phyloP scores from a whole-genome alignment of 441 rosid genomes.

The Pelargonium cotyledonis region DNA sequence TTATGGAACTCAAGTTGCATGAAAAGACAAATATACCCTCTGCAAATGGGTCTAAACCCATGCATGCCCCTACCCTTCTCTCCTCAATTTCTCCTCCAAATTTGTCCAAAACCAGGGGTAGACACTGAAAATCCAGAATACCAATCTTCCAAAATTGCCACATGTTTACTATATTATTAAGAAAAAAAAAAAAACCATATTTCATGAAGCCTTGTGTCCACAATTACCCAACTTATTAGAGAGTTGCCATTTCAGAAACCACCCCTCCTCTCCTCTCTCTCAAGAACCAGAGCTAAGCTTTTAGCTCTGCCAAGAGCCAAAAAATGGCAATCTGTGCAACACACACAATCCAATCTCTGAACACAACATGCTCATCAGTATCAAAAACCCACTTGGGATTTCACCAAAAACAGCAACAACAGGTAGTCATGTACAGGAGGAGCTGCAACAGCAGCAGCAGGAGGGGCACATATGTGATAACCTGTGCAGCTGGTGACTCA shows the following conservation, averaged over 20 bases:
- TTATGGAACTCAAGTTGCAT: neutral
- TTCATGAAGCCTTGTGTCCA: constrained; percentile 5
- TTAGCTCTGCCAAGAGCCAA: constrained; percentile 5
- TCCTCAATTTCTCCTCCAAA: constrained; percentile 33
- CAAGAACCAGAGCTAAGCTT: neutral
- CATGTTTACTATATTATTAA: neutral
- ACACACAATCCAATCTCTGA: constrained; percentile 59
- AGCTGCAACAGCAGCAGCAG: constrained; percentile 20
- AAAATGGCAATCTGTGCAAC: constrained; percentile 66
- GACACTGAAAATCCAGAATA: constrained; percentile 24
- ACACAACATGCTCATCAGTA: constrained; percentile 59
- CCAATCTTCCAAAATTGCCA: no score
- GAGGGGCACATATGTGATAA: constrained; percentile 30
- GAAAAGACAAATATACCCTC: constrained; percentile 2
- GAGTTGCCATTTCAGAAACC: neutral
- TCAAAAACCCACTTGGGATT: constrained; percentile 43
- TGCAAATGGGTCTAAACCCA: neutral
- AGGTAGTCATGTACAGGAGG: constrained; percentile 42
- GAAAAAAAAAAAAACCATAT: constrained; percentile 7
- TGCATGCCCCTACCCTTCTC: constrained; percentile 10
- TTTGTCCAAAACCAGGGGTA: constrained; percentile 38
- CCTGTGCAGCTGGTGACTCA: constrained; percentile 42
- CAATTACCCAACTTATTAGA: neutral
- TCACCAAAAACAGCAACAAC: constrained; percentile 26
- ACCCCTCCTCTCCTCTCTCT: constrained; percentile 4